Evolutionary conservation across 768 basidiomycete genomes (phyloP), one percentile per base, ranked within the genome.

Genomic region (Lentinus tigrinus): DNA sequence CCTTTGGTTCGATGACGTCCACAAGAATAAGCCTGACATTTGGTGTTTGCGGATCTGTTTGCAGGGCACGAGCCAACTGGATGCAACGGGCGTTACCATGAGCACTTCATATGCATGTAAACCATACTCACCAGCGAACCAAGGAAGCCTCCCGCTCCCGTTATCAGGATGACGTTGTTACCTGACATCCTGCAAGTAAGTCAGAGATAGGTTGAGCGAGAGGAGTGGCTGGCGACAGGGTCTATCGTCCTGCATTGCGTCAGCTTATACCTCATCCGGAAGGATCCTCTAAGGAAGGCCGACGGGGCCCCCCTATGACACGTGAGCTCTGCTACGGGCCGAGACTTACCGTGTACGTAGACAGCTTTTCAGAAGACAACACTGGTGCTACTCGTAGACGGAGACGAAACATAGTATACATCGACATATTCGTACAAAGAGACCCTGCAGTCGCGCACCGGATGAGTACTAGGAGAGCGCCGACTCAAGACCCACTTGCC

Each of bases 11-110:
- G 36, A 75, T 71, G 43, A 84, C 75, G 61, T 84, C 84, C 50
- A 74, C 77, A 31, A 84, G 77, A 56, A 84, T 81, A 47, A 85
- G 73, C 26, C 74, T 72, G 27, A 75, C 67, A 59, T 79, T 65
- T 23, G 76, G 75, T 10, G 71, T 73, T 43, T 57, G 56, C 7
- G 68, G 58, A 54, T 78, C 75, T 38, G 63, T 64, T 1, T 61
- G 47, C 7, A 80, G 61, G 10, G 73, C 73, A 28, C 67, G 64
- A 8, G 72, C 70, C 10, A 80, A 72, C 80, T 79, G 59, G 16
- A 16, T 19, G 36, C 37, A 2, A 55, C 4, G 48, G 19, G 11
- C 5, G 50, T 57, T 11, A 50, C 49, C 24, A n/a, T 43, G 24
- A n/a, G 21, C 19, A n/a, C 42, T 37, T 27, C 39, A 1, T 27